These are phyloP conservation scores for Pistacia atlantica DNA, from an alignment of 345 rosid genomes.

Conservation along the genomic window DNA sequence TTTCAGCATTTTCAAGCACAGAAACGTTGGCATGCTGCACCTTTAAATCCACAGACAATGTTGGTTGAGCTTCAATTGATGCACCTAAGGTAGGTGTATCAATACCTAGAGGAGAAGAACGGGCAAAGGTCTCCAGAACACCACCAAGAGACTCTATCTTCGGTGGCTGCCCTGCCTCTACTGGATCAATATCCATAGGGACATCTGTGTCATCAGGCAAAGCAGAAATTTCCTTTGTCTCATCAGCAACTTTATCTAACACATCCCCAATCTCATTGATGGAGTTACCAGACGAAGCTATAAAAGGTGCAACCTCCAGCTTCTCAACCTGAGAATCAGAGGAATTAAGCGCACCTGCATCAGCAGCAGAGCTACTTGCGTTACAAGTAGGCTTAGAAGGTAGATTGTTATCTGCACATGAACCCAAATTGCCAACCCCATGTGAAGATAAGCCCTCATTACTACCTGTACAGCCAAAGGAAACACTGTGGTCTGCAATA, in stretches of 20 bases:
- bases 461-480: not conserved
- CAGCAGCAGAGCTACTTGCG: not conserved
- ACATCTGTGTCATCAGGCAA: not conserved
- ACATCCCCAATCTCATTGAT: not conserved
- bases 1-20: not conserved
- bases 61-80: constrained; percentile 3
- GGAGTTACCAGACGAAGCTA: not conserved
- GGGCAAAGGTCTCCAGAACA: not conserved
- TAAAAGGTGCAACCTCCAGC: not conserved
- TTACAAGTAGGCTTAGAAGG: not conserved
- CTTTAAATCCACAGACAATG: not conserved
- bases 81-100: not conserved
- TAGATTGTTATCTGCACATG: not conserved
- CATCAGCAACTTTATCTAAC: not conserved
- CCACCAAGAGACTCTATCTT: not conserved
- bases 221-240: not conserved
- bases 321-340: constrained; percentile 13
- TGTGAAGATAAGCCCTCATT: constrained; percentile 13
- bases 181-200: not conserved
- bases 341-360: not conserved
- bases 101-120: not conserved
- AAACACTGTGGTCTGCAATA: not conserved
- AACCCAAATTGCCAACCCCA: not conserved
- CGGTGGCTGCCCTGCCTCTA: not conserved
- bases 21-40: not conserved